Conservation (phyloP, 805 yeast species). For the Teunomyces gatunensis region DNA sequence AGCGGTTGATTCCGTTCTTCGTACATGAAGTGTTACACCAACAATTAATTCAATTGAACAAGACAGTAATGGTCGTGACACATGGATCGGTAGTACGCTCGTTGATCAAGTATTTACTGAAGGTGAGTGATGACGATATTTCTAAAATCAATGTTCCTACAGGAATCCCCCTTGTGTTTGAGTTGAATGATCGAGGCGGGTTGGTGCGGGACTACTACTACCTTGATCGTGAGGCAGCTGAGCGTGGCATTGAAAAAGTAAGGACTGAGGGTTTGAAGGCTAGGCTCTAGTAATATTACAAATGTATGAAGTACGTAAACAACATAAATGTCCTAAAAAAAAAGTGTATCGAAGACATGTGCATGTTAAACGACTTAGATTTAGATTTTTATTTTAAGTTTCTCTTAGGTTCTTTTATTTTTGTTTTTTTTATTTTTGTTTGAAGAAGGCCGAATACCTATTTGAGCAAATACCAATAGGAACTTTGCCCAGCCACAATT, state of each 20-base stretch:
- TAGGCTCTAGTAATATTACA: neutral
- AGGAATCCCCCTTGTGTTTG: slow-evolving; percentile 44
- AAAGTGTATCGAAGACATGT: neutral
- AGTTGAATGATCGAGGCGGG: slow-evolving; percentile 29
- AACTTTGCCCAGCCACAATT: neutral
- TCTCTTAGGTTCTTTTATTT: neutral
- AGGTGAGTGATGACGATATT: slow-evolving; percentile 37
- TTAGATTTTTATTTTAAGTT: neutral
- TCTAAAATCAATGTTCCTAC: slow-evolving; percentile 43
- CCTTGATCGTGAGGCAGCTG: slow-evolving; percentile 40
- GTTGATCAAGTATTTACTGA: slow-evolving; percentile 35
- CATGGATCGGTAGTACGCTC: slow-evolving; percentile 45
- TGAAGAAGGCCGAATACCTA: neutral
- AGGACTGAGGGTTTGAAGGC: slow-evolving; percentile 22
- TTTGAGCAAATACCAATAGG: neutral
- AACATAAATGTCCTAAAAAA: neutral
- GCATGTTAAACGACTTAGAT: neutral
- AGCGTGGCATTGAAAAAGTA: slow-evolving; percentile 35
- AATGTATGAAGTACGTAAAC: neutral
- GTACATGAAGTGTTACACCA: slow-evolving; percentile 25
- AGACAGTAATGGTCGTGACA: slow-evolving; percentile 37
- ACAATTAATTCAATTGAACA: slow-evolving; percentile 20
- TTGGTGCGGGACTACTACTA: slow-evolving; percentile 32
- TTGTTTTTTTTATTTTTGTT: neutral
- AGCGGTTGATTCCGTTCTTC: slow-evolving; percentile 38